Evolutionary conservation across 805 yeast species (phyloP).

Genomic region (Torulaspora delbrueckii): DNA sequence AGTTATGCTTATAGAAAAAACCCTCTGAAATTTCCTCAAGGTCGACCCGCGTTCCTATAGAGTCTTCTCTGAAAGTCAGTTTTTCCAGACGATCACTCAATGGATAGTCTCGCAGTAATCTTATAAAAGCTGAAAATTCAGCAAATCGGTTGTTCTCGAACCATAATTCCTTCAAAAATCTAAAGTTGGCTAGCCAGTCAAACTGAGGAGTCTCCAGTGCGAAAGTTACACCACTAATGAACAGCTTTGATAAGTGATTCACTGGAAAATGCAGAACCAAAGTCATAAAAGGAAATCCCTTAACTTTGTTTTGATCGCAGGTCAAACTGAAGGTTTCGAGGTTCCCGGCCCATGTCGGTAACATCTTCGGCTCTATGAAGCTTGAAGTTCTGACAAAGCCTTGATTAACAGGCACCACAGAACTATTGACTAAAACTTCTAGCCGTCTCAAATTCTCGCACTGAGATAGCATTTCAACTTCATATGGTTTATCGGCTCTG

Average conservation of each 20-base stretch:
- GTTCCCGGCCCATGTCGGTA: constrained; percentile 16
- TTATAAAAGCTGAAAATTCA: constrained; percentile 18
- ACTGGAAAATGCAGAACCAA: constrained; percentile 10
- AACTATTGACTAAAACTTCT: constrained; percentile 21
- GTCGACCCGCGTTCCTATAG: constrained; percentile 10
- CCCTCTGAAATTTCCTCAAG: constrained; percentile 14
- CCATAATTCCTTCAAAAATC: constrained; percentile 26
- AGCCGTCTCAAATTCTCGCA: constrained; percentile 19
- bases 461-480: constrained; percentile 15
- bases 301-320: constrained; percentile 22
- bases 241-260: constrained; percentile 13
- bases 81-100: constrained; percentile 18
- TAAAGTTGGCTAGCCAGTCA: constrained; percentile 25
- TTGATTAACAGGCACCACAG: constrained; percentile 15
- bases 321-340: constrained; percentile 22
- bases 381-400: constrained; percentile 5
- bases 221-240: constrained; percentile 23
- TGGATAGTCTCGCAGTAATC: constrained; percentile 12
- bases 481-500: constrained; percentile 23
- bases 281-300: constrained; percentile 17
- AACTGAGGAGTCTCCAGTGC: constrained; percentile 11
- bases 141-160: constrained; percentile 28
- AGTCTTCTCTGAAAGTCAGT: constrained; percentile 31
- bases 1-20: constrained; percentile 15
- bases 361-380: constrained; percentile 1